phyloP scores from a whole-genome alignment of 2,329 filamentous ascomycete genomes.

The Trichoderma oligosporum region DNA sequence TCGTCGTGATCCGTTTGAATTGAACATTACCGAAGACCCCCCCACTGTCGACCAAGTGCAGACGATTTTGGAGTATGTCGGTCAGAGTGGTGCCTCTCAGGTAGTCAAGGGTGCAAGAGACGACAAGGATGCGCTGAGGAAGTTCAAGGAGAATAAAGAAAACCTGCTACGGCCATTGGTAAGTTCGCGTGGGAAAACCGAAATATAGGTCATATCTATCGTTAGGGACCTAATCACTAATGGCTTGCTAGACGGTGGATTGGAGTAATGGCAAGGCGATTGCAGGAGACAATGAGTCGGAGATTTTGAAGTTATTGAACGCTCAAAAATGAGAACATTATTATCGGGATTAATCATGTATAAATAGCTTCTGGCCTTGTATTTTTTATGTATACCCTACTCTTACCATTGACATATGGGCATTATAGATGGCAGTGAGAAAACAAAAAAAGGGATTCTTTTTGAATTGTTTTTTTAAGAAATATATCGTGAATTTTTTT shows the following conservation, averaged over 20 bases:
- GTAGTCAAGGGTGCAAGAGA: conserved; percentile 72
- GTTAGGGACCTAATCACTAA: neutral
- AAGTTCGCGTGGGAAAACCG: conserved; percentile 39
- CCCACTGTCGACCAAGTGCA: conserved; percentile 80
- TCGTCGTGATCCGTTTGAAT: conserved; percentile 69
- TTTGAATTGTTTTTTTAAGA: neutral
- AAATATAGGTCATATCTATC: neutral
- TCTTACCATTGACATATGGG: conserved; percentile 1
- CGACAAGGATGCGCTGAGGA: conserved; percentile 73
- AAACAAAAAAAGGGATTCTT: neutral
- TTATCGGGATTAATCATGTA: conserved; percentile 10
- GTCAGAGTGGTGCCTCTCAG: conserved; percentile 52
- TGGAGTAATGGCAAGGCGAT: conserved; percentile 88
- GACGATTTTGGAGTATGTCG: conserved; percentile 81
- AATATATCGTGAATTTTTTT: too few species aligned
- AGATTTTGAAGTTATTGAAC: conserved; percentile 78
- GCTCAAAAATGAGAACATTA: conserved; percentile 44
- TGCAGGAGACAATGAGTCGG: conserved; percentile 76
- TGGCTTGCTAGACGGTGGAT: conserved; percentile 62
- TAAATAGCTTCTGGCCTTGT: conserved; percentile 18
- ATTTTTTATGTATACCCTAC: conserved; percentile 20
- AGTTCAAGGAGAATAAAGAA: conserved; percentile 65
- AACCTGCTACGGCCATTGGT: conserved; percentile 76
- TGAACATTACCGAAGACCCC: conserved; percentile 74
- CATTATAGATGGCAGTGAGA: conserved; percentile 17